Evolutionary conservation across 768 basidiomycete genomes (phyloP).

Genomic region (Hericium rajendrae): DNA sequence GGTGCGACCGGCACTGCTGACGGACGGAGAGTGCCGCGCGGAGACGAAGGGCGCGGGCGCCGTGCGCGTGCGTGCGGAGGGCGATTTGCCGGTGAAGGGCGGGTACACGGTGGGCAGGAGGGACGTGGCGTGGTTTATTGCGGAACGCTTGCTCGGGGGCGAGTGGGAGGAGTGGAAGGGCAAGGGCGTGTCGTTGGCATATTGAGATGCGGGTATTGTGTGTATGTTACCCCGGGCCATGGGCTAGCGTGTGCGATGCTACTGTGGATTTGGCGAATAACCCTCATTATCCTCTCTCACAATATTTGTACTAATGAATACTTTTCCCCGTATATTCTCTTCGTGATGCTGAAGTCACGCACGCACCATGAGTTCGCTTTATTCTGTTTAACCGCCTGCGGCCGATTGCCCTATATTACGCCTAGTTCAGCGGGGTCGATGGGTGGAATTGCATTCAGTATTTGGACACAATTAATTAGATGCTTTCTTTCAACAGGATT

Average conservation of each 20-base stretch:
- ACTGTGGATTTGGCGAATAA: too few relatives aligned
- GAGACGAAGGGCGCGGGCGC: constrained; percentile 19
- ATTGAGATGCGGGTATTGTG: constrained; percentile 21
- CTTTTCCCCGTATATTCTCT: too few relatives aligned
- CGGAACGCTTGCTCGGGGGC: constrained; percentile 28
- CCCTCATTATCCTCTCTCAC: too few relatives aligned
- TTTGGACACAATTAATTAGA: too few relatives aligned
- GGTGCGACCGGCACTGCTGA: constrained; percentile 49
- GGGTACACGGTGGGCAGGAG: constrained; percentile 49
- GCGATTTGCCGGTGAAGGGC: constrained; percentile 22
- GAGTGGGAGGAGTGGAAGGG: constrained; percentile 46
- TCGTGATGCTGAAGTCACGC: too few relatives aligned
- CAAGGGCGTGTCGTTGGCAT: constrained; percentile 39
- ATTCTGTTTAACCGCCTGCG: too few relatives aligned
- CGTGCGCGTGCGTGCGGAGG: constrained; percentile 34
- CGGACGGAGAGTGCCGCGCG: constrained; percentile 40
- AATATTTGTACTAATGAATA: too few relatives aligned
- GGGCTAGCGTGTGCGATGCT: not conserved
- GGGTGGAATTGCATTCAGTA: too few relatives aligned
- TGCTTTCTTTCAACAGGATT: too few relatives aligned
- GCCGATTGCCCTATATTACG: too few relatives aligned
- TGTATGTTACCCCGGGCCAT: not conserved
- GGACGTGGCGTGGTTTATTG: constrained; percentile 60
- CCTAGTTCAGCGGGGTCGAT: too few relatives aligned
- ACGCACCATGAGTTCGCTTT: too few relatives aligned